These are phyloP conservation scores for Boechera divaricarpa DNA, from an alignment of 345 rosid genomes.

Conservation along the genomic window DNA sequence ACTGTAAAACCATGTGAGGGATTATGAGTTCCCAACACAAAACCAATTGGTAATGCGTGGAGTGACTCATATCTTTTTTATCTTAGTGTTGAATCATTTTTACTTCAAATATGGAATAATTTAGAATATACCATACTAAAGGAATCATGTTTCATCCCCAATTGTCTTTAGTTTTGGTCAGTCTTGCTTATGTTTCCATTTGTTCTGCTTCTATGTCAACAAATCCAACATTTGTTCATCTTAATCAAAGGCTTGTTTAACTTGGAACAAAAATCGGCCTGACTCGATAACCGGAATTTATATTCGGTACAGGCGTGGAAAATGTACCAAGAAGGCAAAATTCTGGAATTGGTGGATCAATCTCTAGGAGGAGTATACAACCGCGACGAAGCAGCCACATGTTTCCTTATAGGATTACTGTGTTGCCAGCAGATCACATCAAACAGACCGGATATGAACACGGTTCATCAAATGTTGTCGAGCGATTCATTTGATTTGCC, in stretches of 20 bases:
- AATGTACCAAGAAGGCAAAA: constrained; percentile 59
- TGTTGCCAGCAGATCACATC: constrained; percentile 72
- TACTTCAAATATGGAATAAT: too few species aligned
- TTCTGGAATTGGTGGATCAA: constrained; percentile 70
- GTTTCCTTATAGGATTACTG: constrained; percentile 77
- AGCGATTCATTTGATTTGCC: constrained; percentile 85
- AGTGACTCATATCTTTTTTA: too few species aligned
- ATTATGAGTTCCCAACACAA: too few species aligned
- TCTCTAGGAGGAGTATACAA: constrained; percentile 60
- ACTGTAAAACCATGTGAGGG: too few species aligned
- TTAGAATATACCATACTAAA: background rate
- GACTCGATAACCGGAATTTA: constrained; percentile 4
- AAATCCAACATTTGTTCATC: background rate
- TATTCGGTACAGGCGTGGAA: constrained; percentile 64
- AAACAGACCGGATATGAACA: constrained; percentile 84
- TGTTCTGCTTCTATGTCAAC: background rate
- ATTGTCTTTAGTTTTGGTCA: background rate
- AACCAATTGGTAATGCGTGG: too few species aligned
- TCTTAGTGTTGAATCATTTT: too few species aligned
- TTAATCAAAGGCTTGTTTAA: background rate
- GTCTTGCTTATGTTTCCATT: background rate
- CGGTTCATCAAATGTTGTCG: constrained; percentile 81
- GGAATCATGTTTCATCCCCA: too few species aligned
- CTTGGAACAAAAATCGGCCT: background rate
- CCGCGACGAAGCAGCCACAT: constrained; percentile 73